A percentile compares a stretch with the other conserved stretches of the same genome.
Conservation (phyloP, 2,329 filamentous ascomycete genomes). For the Alternaria arborescens region DNA sequence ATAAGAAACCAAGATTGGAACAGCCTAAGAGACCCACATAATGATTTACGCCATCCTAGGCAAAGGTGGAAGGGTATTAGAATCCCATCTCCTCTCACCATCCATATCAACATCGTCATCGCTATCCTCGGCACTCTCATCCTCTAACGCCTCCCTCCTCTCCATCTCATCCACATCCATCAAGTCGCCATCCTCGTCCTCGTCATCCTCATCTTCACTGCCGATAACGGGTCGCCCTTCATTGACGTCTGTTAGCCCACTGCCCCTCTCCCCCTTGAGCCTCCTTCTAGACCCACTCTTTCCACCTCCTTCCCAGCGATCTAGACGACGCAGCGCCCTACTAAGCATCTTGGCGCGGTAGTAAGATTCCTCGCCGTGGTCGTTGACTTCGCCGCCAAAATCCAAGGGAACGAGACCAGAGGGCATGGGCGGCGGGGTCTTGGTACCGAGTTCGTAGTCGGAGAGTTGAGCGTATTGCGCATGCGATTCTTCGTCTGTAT, state of each 20-base stretch:
- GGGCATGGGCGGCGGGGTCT: constrained; percentile 45
- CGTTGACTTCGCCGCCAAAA: constrained; percentile 67
- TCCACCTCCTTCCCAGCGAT: constrained; percentile 70
- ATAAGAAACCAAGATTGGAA: neutral
- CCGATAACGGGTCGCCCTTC: constrained; percentile 17
- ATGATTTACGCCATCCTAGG: constrained; percentile 18
- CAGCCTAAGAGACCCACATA: neutral
- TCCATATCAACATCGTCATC: constrained; percentile 10
- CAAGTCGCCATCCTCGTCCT: constrained; percentile 14
- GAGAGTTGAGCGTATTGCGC: constrained; percentile 50
- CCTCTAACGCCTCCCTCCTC: constrained; percentile 6
- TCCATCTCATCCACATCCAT: constrained; percentile 27
- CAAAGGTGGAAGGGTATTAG: constrained; percentile 33
- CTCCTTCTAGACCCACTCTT: constrained; percentile 36
- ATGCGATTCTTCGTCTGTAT: constrained; percentile 54
- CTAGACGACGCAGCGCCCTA: constrained; percentile 70
- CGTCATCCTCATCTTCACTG: constrained; percentile 16
- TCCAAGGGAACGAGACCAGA: constrained; percentile 68
- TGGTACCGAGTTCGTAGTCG: constrained; percentile 39
- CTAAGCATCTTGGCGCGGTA: constrained; percentile 72
- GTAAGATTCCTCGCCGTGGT: constrained; percentile 78
- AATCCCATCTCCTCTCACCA: constrained; percentile 19
- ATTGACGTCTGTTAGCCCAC: neutral
- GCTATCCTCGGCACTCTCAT: constrained; percentile 35
- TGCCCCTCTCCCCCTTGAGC: constrained; percentile 23